Evolutionary conservation across 2,329 filamentous ascomycete species (phyloP).

Genomic region (Penicillium fuscoglaucum): DNA sequence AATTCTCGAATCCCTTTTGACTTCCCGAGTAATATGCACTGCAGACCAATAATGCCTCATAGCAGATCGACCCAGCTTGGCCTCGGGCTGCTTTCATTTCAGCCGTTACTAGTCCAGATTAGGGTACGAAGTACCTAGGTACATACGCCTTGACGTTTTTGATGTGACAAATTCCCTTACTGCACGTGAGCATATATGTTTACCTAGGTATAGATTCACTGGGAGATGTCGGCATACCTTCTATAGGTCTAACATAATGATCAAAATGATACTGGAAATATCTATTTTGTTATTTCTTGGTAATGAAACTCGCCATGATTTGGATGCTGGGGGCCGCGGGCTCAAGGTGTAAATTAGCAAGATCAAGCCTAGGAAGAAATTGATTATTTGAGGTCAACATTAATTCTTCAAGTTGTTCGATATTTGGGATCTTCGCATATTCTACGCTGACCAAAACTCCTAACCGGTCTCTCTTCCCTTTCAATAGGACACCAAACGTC

Average conservation of each 20-base stretch:
- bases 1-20: neutral
- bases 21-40: neutral
- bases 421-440: too few relatives aligned
- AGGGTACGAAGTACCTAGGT: neutral
- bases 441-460: neutral
- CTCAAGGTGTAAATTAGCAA: neutral
- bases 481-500: neutral
- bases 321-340: neutral
- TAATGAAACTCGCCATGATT: neutral
- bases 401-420: neutral
- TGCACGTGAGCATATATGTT: neutral
- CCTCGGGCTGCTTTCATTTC: neutral
- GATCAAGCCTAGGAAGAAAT: neutral
- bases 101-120: neutral
- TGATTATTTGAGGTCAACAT: neutral
- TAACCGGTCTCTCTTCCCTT: neutral
- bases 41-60: constrained; percentile 3
- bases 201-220: neutral
- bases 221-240: neutral
- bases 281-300: neutral
- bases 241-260: neutral
- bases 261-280: neutral
- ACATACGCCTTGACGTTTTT: neutral
- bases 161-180: neutral
- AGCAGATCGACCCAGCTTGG: neutral